These are phyloP conservation scores for Neohortaea acidophila DNA, from an alignment of 495 filamentous ascomycete species.

Conservation along the genomic window DNA sequence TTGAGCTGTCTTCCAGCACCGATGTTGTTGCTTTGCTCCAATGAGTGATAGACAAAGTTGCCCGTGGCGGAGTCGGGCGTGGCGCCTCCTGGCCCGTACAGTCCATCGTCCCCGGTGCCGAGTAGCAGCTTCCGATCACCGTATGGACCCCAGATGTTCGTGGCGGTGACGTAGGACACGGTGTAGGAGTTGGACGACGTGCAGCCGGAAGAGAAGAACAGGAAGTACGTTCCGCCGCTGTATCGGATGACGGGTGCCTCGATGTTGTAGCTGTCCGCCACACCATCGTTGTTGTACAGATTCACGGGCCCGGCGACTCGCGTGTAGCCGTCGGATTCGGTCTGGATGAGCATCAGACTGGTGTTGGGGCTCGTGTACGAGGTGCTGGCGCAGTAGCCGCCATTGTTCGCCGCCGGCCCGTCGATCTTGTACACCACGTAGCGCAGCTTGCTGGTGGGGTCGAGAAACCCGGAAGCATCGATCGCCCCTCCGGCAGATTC, in stretches of 20 bases:
- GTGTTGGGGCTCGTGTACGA: constrained; percentile 1
- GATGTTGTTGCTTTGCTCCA: background rate
- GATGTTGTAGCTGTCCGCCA: constrained; percentile 9
- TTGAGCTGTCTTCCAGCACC: background rate
- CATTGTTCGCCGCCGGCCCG: constrained; percentile 19
- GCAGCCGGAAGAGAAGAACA: constrained; percentile 14
- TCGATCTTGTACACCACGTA: constrained; percentile 22
- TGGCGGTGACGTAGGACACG: constrained; percentile 8
- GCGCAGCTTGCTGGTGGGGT: background rate
- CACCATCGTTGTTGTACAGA: constrained; percentile 8
- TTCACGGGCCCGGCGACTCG: constrained; percentile 1
- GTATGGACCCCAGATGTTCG: constrained; percentile 10
- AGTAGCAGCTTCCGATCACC: background rate
- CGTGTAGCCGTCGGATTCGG: constrained; percentile 4
- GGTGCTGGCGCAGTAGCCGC: constrained; percentile 9
- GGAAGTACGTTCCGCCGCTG: constrained; percentile 9
- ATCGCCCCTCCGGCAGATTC: constrained; percentile 26
- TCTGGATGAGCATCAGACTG: constrained; percentile 7
- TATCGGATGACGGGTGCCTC: constrained; percentile 10
- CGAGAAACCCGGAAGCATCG: background rate
- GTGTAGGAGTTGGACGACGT: constrained; percentile 2
- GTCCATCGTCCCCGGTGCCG: background rate
- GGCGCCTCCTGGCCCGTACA: background rate
- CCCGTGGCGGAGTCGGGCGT: background rate
- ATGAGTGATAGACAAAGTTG: background rate